Evolutionary conservation across 257 asterid genomes (phyloP).

Genomic region (Solanum pimpinellifolium): DNA sequence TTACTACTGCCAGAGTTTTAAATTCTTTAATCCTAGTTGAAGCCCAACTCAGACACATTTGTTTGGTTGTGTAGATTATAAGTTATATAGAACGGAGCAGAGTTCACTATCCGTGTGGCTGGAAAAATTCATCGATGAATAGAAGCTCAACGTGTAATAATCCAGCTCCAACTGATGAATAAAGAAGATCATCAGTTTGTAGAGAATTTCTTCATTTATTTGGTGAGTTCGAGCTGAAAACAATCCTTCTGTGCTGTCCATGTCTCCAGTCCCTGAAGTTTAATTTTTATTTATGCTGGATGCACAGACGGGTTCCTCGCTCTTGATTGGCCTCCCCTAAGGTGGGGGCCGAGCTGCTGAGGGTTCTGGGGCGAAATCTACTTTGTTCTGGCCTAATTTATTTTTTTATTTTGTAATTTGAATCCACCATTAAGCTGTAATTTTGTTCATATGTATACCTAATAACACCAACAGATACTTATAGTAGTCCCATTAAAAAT

Average conservation of each 20-base stretch:
- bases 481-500: not conserved
- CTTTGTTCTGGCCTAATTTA: not conserved
- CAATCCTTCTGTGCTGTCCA: not conserved
- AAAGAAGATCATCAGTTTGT: not conserved
- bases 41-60: not conserved
- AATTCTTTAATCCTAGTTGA: not conserved
- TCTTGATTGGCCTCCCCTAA: not conserved
- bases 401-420: not conserved
- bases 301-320: not conserved
- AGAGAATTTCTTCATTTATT: not conserved
- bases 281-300: not conserved
- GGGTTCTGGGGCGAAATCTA: not conserved
- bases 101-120: not conserved
- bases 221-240: not conserved
- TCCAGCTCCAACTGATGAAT: not conserved
- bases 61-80: not conserved
- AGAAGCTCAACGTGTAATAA: not conserved
- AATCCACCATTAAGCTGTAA: not conserved
- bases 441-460: not conserved
- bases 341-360: not conserved
- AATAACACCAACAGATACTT: not conserved
- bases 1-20: not conserved
- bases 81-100: not conserved
- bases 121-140: not conserved
- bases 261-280: not conserved